phyloP scores from a whole-genome alignment of 2,329 filamentous ascomycete genomes.

The Cordyceps javanica region DNA sequence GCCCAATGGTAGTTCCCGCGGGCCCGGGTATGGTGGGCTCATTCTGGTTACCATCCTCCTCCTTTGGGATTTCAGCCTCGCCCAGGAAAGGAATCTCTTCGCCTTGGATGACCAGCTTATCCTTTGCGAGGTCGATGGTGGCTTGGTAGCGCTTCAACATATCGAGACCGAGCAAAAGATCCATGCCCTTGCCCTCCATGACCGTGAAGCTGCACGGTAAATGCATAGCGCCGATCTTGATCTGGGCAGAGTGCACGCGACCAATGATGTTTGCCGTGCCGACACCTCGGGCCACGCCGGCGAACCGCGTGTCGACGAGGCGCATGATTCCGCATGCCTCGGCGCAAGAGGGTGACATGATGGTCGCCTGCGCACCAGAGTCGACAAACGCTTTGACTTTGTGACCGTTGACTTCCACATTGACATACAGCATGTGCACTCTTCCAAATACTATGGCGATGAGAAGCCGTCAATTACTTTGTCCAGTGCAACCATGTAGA shows the following conservation, averaged over 20 bases:
- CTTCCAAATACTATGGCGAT: constrained; percentile 70
- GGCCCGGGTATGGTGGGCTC: constrained; percentile 83
- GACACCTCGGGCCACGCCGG: constrained; percentile 86
- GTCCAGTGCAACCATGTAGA: not conserved
- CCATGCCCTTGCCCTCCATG: constrained; percentile 97
- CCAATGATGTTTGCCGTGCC: constrained; percentile 93
- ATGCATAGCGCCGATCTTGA: constrained; percentile 83
- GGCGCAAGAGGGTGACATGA: constrained; percentile 94
- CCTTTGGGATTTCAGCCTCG: constrained; percentile 90
- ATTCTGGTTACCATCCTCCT: constrained; percentile 66
- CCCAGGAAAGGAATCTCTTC: constrained; percentile 85
- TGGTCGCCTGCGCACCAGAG: constrained; percentile 93
- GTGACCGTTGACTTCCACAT: constrained; percentile 88
- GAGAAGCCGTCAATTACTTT: constrained; percentile 14
- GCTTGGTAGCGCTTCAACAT: constrained; percentile 97
- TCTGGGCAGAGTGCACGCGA: constrained; percentile 89
- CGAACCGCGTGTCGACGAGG: constrained; percentile 85
- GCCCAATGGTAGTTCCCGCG: constrained; percentile 82
- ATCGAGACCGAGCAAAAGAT: constrained; percentile 85
- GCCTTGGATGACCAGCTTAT: constrained; percentile 81
- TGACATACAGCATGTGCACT: constrained; percentile 93
- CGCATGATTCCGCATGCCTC: constrained; percentile 94
- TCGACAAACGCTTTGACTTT: constrained; percentile 95
- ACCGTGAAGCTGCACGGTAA: constrained; percentile 95
- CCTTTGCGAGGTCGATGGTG: constrained; percentile 78